Evolutionary conservation across 2,329 filamentous ascomycete genomes (phyloP), one percentile per base, ranked within the genome.

Genomic region (Knoxdaviesia proteae): DNA sequence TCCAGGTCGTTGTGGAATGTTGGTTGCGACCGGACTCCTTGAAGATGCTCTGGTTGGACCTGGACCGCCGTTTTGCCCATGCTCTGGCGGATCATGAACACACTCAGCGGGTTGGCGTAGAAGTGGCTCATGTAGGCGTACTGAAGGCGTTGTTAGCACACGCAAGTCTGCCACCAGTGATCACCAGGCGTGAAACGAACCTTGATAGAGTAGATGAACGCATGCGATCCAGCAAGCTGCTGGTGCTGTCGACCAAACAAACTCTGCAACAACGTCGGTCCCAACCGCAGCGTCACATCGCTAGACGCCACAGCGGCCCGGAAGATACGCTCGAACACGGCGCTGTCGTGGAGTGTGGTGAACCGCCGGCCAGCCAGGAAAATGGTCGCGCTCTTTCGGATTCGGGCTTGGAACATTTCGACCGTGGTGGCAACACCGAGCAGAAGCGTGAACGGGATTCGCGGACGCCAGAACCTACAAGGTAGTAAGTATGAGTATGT

Each of bases 41-140:
- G 72, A 6, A 80, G 56, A 49, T 83, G 77, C 46, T 79, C 70
- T 1, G 60, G 51, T 41, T 78, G 66, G 1, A 83, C 48, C 1
- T 62, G 42, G n/a, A 47, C 44, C 9, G 54, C 47, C 41, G 47
- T 42, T 34, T 42, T 48, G n/a, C 54, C 52, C 29, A 51, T 20
- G 20, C 20, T 49, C 35, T 46, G 49, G 30, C 47, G 47, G 3
- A 60, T 59, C 7, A 76, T 57, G 34, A 88, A 65, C 4, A 84
- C 56, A 47, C 76, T 83, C 4, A 86, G 62, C 1, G 79, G 73
- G 50, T 86, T 88, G 36, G 79, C 80, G 50, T 84, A 88, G 53
- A 83, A 88, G 54, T 86, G 80, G 45, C 78, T 83, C 82, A 92
- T 87, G 53, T 86, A 84, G 1, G 78, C 74, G 58, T 88, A 90